Evolutionary conservation across 2,329 filamentous ascomycete species (phyloP).

Genomic region (Aurifilum marmelostoma): DNA sequence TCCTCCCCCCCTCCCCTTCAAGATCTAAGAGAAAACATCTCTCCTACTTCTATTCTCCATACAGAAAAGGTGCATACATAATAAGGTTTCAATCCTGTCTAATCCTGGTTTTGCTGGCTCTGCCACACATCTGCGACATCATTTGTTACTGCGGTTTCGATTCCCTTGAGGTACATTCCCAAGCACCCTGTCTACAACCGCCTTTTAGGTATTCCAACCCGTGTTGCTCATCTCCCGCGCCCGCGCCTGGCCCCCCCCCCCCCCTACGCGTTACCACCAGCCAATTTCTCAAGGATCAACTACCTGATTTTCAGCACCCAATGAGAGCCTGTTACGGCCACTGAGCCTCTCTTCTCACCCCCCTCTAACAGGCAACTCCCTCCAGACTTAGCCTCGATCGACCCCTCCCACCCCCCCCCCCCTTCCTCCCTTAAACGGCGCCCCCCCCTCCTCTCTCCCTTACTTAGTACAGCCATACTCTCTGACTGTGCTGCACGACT

Average conservation of each 20-base stretch:
- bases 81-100: neutral
- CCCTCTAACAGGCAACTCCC: slow-evolving; percentile 1
- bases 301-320: slow-evolving; percentile 1
- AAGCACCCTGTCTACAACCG: slow-evolving; percentile 1
- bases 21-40: neutral
- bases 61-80: neutral
- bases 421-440: neutral
- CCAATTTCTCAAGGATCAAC: neutral
- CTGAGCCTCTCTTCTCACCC: slow-evolving; percentile 14
- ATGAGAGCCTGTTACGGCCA: slow-evolving; percentile 13
- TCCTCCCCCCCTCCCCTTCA: neutral
- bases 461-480: slow-evolving; percentile 10
- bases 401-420: neutral
- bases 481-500: slow-evolving; percentile 17
- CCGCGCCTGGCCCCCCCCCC: neutral
- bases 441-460: neutral
- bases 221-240: slow-evolving; percentile 5
- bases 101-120: neutral
- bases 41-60: neutral
- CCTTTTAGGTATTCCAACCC: neutral
- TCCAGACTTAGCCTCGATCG: neutral
- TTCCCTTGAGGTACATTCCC: slow-evolving; percentile 6
- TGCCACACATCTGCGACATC: neutral
- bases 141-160: neutral
- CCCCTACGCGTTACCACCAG: neutral